These are phyloP conservation scores for Colletotrichum tabaci DNA, from an alignment of 2,329 filamentous ascomycete species.

Conservation along the genomic window DNA sequence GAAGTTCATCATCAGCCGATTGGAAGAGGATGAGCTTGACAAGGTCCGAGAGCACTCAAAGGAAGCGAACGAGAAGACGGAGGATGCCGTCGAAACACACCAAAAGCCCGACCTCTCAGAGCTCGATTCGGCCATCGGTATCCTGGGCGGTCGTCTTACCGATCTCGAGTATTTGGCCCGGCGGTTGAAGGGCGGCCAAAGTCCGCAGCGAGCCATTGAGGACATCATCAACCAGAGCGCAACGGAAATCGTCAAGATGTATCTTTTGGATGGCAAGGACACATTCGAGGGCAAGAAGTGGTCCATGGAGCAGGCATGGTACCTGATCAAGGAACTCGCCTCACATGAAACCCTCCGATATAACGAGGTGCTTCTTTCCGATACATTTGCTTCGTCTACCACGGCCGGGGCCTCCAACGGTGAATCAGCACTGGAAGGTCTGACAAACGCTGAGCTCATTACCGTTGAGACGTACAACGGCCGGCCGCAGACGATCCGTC, in stretches of 20 bases:
- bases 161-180: slow-evolving; percentile 96
- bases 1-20: slow-evolving; percentile 87
- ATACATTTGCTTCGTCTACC: slow-evolving; percentile 77
- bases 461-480: slow-evolving; percentile 81
- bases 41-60: slow-evolving; percentile 41
- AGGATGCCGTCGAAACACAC: slow-evolving; percentile 49
- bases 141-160: slow-evolving; percentile 91
- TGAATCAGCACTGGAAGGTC: slow-evolving; percentile 82
- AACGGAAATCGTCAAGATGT: slow-evolving; percentile 94
- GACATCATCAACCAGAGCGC: slow-evolving; percentile 93
- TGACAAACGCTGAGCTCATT: slow-evolving; percentile 90
- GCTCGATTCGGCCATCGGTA: slow-evolving; percentile 85
- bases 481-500: slow-evolving; percentile 81
- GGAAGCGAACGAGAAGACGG: slow-evolving; percentile 47
- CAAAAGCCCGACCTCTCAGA: slow-evolving; percentile 70
- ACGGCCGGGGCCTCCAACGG: slow-evolving; percentile 68
- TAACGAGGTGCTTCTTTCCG: slow-evolving; percentile 85
- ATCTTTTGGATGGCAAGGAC: slow-evolving; percentile 76
- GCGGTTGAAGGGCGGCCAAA: slow-evolving; percentile 88
- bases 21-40: slow-evolving; percentile 66
- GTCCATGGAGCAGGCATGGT: slow-evolving; percentile 91
- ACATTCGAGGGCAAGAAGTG: slow-evolving; percentile 72
- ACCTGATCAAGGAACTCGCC: slow-evolving; percentile 84
- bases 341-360: slow-evolving; percentile 80
- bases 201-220: slow-evolving; percentile 82